A percentile compares a stretch with the other conserved stretches of the same genome.
These are phyloP conservation scores for Tolypocladium pustulatum DNA, from an alignment of 2,329 filamentous ascomycete species.

Conservation along the genomic window DNA sequence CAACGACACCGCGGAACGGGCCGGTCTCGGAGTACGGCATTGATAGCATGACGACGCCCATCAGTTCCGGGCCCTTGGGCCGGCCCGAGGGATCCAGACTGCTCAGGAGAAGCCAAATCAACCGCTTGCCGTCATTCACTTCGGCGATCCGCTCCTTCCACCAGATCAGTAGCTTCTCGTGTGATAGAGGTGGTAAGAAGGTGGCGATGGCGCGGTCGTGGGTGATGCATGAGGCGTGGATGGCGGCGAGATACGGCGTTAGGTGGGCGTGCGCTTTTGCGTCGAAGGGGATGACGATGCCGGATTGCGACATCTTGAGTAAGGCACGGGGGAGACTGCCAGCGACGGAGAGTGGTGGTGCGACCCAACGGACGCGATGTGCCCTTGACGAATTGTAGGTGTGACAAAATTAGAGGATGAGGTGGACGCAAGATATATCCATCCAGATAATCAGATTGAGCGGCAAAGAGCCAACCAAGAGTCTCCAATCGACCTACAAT, in stretches of 20 bases:
- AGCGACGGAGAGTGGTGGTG: neutral
- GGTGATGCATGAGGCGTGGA: slow-evolving; percentile 50
- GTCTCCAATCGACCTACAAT: neutral
- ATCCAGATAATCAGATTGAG: neutral
- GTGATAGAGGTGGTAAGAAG: slow-evolving; percentile 48
- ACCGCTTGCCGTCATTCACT: slow-evolving; percentile 29
- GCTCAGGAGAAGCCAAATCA: slow-evolving; percentile 43
- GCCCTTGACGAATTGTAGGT: neutral
- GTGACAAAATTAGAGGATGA: too few relatives aligned
- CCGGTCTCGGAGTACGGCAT: slow-evolving; percentile 45
- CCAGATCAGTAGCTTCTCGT: slow-evolving; percentile 44
- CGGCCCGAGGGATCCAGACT: slow-evolving; percentile 19
- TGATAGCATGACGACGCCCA: slow-evolving; percentile 45
- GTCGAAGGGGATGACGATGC: slow-evolving; percentile 31
- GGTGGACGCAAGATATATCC: neutral
- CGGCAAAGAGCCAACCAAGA: neutral
- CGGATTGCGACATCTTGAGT: slow-evolving; percentile 18
- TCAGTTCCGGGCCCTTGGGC: slow-evolving; percentile 32
- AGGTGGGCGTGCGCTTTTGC: slow-evolving; percentile 37
- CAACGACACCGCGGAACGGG: slow-evolving; percentile 41
- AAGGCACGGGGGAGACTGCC: neutral
- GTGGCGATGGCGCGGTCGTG: slow-evolving; percentile 44
- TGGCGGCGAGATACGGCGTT: slow-evolving; percentile 43
- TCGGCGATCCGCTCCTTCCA: slow-evolving; percentile 45
- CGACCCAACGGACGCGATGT: neutral